phyloP scores from a whole-genome alignment of 2,329 filamentous ascomycete species.

The Colletotrichum phormii region DNA sequence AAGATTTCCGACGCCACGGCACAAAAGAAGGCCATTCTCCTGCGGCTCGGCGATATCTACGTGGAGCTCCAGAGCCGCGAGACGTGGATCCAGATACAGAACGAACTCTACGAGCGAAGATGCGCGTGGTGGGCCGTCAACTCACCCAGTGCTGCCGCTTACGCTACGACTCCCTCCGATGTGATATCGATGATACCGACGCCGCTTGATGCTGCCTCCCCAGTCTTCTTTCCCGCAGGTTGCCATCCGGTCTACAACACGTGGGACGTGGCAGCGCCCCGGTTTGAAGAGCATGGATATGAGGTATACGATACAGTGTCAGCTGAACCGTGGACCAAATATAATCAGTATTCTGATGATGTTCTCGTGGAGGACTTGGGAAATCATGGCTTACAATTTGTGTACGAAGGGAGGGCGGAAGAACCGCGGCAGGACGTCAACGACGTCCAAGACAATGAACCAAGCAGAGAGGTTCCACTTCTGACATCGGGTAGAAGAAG shows the following conservation, averaged over 20 bases:
- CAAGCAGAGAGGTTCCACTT: neutral
- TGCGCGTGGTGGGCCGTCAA: constrained; percentile 13
- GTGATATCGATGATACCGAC: constrained; percentile 37
- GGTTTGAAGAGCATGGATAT: neutral
- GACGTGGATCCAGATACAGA: constrained; percentile 49
- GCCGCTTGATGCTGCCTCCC: constrained; percentile 43
- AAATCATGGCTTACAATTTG: constrained; percentile 27
- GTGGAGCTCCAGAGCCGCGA: constrained; percentile 60
- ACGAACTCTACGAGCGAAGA: constrained; percentile 35
- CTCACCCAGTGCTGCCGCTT: constrained; percentile 12
- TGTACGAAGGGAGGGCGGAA: neutral
- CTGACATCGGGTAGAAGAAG: constrained; percentile 40
- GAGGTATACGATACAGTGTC: neutral
- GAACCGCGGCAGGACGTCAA: neutral
- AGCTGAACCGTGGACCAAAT: neutral
- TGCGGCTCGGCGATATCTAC: constrained; percentile 61
- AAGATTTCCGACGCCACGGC: constrained; percentile 57
- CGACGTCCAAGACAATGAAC: neutral
- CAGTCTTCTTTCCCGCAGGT: constrained; percentile 47
- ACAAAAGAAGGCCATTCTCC: constrained; percentile 59
- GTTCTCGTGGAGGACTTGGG: neutral
- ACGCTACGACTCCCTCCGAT: constrained; percentile 3
- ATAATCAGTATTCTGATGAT: neutral
- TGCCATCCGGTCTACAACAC: constrained; percentile 19
- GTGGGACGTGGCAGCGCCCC: neutral